These are phyloP conservation scores for Blastobotrys peoriensis DNA, from an alignment of 805 yeast species.

Conservation along the genomic window DNA sequence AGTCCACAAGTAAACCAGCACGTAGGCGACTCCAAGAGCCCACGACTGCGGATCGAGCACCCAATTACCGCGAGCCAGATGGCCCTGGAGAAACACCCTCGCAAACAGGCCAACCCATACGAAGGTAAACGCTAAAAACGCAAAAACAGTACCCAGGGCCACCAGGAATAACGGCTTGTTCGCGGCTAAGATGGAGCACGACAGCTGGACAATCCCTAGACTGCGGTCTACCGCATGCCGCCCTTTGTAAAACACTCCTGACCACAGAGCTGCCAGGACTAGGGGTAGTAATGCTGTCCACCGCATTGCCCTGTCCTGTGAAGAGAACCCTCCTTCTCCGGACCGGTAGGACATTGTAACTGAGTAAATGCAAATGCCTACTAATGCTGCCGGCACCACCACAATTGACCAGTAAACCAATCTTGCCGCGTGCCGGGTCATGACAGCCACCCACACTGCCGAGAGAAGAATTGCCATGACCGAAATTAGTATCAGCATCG, in stretches of 20 bases:
- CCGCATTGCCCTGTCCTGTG: conserved; percentile 29
- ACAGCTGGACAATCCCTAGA: conserved; percentile 32
- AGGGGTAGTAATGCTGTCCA: conserved; percentile 27
- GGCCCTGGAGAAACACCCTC: conserved; percentile 28
- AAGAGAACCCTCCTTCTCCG: conserved; percentile 27
- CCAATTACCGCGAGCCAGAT: conserved; percentile 19
- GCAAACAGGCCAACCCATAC: conserved; percentile 33
- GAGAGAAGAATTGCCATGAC: conserved; percentile 24
- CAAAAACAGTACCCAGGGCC: conserved; percentile 25
- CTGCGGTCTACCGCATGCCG: conserved; percentile 25
- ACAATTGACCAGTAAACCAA: conserved; percentile 23
- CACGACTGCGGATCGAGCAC: conserved; percentile 28
- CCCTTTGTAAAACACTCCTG: conserved; percentile 22
- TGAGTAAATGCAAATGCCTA: conserved; percentile 24
- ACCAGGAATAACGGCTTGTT: conserved; percentile 28
- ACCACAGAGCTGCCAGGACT: conserved; percentile 25
- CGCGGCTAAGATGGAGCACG: conserved; percentile 30
- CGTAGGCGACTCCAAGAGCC: conserved; percentile 28
- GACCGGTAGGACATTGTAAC: conserved; percentile 28
- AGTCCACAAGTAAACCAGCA: conserved; percentile 37
- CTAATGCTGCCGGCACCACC: conserved; percentile 27
- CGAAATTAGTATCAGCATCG: conserved; percentile 19
- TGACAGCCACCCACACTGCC: conserved; percentile 25
- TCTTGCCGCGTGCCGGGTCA: conserved; percentile 23
- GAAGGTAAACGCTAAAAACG: conserved; percentile 28